Percentiles rank a stretch among this genome's conserved stretches.
These are phyloP conservation scores for Volvox carteri DNA, from an alignment of 163 green algal species.

Conservation along the genomic window DNA sequence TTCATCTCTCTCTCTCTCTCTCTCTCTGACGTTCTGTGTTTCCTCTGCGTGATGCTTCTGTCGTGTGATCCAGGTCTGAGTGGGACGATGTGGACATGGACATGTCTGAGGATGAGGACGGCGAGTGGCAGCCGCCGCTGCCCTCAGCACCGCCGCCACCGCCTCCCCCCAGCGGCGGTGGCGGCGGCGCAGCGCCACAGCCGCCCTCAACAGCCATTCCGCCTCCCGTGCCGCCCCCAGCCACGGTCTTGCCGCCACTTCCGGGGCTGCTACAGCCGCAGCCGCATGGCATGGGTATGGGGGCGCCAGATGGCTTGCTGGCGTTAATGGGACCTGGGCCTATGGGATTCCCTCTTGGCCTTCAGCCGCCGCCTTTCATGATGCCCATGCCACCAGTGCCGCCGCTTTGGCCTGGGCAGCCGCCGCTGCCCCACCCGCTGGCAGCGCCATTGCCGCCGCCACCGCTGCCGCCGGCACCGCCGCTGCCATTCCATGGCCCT, in stretches of 20 bases:
- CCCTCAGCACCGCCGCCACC: conserved; percentile 4
- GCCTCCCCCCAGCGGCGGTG: no score
- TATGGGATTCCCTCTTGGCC: background rate
- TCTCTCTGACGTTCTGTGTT: no score
- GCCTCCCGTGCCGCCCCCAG: background rate
- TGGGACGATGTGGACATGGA: conserved; percentile 52
- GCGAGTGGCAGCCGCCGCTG: conserved; percentile 31
- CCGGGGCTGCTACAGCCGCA: background rate
- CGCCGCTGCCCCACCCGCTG: conserved; percentile 12
- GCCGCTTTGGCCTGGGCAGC: background rate
- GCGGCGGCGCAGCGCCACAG: background rate
- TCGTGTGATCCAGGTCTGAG: background rate
- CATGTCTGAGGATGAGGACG: conserved; percentile 33
- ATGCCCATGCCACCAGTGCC: conserved; percentile 6
- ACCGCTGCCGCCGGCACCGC: background rate
- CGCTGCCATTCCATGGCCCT: background rate
- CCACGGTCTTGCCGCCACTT: background rate
- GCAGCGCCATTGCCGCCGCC: background rate
- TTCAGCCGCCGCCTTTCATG: conserved; percentile 14
- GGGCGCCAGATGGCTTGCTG: background rate
- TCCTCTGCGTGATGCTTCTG: background rate
- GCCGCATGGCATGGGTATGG: background rate
- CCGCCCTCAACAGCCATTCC: background rate
- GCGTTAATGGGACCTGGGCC: conserved; percentile 19
- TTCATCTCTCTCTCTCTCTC: no score